A percentile compares a stretch with the other conserved stretches of the same genome.
Conservation (phyloP, 2,329 filamentous ascomycete species). For the Talaromyces sp. region DNA sequence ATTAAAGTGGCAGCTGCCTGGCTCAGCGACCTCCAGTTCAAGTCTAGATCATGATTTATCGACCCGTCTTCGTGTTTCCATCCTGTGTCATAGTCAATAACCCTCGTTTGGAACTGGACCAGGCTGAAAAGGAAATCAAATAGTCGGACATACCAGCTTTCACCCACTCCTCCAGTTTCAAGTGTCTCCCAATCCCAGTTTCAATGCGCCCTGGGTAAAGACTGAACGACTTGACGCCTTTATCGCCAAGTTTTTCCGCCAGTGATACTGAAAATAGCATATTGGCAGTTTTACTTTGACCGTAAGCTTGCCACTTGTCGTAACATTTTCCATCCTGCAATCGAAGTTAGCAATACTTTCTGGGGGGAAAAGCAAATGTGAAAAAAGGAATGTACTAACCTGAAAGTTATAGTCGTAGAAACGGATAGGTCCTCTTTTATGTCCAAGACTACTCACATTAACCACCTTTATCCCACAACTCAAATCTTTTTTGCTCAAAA, state of each 20-base stretch:
- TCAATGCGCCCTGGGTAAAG: slow-evolving; percentile 14
- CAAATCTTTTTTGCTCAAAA: slow-evolving; percentile 23
- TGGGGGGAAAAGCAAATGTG: too few species aligned
- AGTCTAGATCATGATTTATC: background rate
- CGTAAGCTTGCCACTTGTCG: slow-evolving; percentile 11
- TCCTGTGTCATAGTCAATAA: background rate
- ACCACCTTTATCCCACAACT: slow-evolving; percentile 17
- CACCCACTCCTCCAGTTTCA: background rate
- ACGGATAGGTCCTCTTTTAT: slow-evolving; percentile 21
- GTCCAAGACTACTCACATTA: slow-evolving; percentile 19
- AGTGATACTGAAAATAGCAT: slow-evolving; percentile 10
- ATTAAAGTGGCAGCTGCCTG: slow-evolving; percentile 15
- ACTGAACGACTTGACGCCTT: slow-evolving; percentile 8
- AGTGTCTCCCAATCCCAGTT: background rate
- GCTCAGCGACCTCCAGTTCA: slow-evolving; percentile 1
- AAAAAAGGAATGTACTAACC: too few species aligned
- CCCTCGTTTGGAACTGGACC: background rate
- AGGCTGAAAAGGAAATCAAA: background rate
- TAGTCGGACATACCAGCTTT: background rate
- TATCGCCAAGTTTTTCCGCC: slow-evolving; percentile 10
- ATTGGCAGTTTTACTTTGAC: slow-evolving; percentile 12
- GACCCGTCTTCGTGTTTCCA: background rate
- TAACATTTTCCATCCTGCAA: slow-evolving; percentile 9
- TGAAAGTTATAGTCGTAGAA: slow-evolving; percentile 41
- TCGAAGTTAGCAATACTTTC: too few species aligned